phyloP scores from a whole-genome alignment of 2,329 filamentous ascomycete species.

The Helminthosporium solani region DNA sequence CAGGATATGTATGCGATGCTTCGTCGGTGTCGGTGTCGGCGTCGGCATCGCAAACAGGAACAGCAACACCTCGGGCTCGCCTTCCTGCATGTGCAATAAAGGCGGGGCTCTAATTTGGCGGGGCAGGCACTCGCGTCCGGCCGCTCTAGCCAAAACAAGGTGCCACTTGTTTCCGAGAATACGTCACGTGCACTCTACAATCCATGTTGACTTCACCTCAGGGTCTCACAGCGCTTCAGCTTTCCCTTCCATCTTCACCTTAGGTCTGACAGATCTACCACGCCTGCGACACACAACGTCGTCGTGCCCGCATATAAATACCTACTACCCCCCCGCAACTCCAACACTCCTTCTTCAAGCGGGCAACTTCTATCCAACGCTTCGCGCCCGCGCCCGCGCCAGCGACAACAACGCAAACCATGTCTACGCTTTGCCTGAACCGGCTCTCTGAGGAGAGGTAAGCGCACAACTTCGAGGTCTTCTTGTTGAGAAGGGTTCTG shows the following conservation, averaged over 20 bases:
- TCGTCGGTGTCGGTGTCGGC: no score
- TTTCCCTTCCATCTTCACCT: conserved; percentile 2
- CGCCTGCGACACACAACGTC: not conserved
- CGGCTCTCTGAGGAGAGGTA: conserved; percentile 51
- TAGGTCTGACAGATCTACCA: no score
- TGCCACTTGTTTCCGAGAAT: not conserved
- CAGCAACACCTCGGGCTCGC: not conserved
- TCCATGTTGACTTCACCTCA: conserved; percentile 1
- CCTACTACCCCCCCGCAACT: not conserved
- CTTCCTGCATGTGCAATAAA: not conserved
- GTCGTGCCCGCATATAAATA: not conserved
- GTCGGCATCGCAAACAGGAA: not conserved
- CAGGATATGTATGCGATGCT: no score
- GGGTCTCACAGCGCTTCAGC: not conserved
- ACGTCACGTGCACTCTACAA: conserved; percentile 1
- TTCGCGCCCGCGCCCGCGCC: not conserved
- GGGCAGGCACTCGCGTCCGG: not conserved
- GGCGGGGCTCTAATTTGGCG: conserved; percentile 2
- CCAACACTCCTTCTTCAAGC: not conserved
- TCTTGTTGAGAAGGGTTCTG: conserved; percentile 11
- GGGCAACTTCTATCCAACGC: not conserved
- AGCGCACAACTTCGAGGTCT: not conserved
- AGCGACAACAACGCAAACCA: conserved; percentile 43
- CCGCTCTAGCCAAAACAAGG: not conserved
- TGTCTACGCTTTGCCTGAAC: conserved; percentile 81